A percentile compares a stretch with the other conserved stretches of the same genome.
Conservation (phyloP, 768 basidiomycete species). For the Wakefieldia striispora region DNA sequence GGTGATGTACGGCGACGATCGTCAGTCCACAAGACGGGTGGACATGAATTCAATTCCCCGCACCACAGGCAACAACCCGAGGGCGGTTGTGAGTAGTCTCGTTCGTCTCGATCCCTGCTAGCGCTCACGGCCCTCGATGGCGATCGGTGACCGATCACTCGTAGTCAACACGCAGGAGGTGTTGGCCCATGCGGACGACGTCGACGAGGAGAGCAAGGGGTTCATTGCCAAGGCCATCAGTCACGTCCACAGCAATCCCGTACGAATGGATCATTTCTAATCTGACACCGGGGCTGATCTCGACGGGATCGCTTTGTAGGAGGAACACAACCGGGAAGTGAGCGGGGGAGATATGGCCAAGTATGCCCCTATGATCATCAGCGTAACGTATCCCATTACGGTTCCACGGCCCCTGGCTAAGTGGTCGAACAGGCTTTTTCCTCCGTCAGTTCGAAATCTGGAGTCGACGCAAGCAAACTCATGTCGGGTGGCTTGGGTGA, state of each 20-base stretch:
- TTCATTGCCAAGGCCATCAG: conserved; percentile 16
- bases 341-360: conserved; percentile 5
- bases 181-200: conserved; percentile 44
- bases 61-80: conserved; percentile 37
- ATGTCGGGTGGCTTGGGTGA: conserved; percentile 36
- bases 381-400: conserved; percentile 3
- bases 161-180: conserved; percentile 67
- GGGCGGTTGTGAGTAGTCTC: conserved; percentile 23
- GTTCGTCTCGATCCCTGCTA: conserved; percentile 1
- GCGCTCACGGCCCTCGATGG: conserved; percentile 8
- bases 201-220: conserved; percentile 5
- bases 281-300: not conserved
- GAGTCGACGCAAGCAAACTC: conserved; percentile 31
- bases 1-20: conserved; percentile 23
- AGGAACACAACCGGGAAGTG: conserved; percentile 16
- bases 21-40: conserved; percentile 55
- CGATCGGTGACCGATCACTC: not conserved
- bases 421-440: conserved; percentile 17
- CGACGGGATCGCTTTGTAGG: conserved; percentile 4
- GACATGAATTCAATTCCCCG: conserved; percentile 59
- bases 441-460: conserved; percentile 20
- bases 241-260: conserved; percentile 23
- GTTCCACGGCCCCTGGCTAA: conserved; percentile 4
- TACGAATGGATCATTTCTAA: not conserved
- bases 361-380: conserved; percentile 22